Evolutionary conservation across 1,284 basidiomycete genomes (phyloP).

Genomic region (Fomitopsis betulina): DNA sequence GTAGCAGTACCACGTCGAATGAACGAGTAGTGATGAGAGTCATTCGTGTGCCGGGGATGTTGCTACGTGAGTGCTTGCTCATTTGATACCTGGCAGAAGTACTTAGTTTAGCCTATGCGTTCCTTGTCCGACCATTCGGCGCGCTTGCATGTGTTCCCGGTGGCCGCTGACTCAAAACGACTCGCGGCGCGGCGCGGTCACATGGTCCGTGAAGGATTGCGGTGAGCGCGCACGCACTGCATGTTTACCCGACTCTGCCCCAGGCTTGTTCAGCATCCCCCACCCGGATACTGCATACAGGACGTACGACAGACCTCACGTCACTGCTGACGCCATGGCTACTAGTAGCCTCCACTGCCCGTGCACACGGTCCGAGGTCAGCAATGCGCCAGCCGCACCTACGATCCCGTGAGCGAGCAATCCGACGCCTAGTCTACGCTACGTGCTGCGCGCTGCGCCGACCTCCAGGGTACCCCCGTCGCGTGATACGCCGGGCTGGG

Average conservation of each 20-base stretch:
- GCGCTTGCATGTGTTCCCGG: background rate
- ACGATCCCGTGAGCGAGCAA: background rate
- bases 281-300: no score
- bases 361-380: background rate
- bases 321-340: background rate
- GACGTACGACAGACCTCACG: background rate
- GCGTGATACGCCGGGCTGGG: background rate
- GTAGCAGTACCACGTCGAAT: background rate
- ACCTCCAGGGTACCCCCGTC: background rate
- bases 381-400: slow-evolving; percentile 1
- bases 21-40: background rate
- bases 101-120: no score
- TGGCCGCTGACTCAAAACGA: background rate
- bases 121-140: background rate
- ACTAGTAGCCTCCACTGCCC: background rate
- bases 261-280: no score
- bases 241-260: no score
- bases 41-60: background rate
- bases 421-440: background rate
- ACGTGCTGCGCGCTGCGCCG: background rate
- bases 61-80: background rate
- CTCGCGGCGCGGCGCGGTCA: slow-evolving; percentile 1
- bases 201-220: no score
- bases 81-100: no score
- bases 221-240: no score